phyloP scores from a whole-genome alignment of 2,329 filamentous ascomycete species.

The Diaporthe amygdali region DNA sequence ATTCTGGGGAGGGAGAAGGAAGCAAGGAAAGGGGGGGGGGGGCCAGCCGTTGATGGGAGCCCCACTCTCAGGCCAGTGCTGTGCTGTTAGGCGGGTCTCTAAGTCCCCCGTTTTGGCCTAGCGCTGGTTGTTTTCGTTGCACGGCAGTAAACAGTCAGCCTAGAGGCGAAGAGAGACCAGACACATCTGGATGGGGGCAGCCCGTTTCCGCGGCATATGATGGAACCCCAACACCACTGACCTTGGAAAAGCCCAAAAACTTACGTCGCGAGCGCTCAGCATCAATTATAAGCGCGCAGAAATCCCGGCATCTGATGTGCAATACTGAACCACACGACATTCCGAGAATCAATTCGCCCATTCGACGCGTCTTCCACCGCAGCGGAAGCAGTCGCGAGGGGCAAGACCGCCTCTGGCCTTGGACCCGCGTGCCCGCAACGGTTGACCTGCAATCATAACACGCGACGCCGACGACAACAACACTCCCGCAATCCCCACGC shows the following conservation, averaged over 20 bases:
- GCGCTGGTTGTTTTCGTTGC: neutral
- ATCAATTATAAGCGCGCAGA: slow-evolving; percentile 25
- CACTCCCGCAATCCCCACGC: neutral
- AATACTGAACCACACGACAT: neutral
- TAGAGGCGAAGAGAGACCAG: neutral
- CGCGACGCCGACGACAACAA: slow-evolving; percentile 14
- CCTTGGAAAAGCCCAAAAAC: slow-evolving; percentile 8
- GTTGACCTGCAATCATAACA: slow-evolving; percentile 1
- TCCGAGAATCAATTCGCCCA: neutral
- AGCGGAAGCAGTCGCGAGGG: slow-evolving; percentile 21
- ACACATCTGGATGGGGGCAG: slow-evolving; percentile 11
- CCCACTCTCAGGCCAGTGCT: neutral
- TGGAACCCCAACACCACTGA: neutral
- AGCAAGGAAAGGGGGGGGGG: too few species aligned
- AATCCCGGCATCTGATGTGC: slow-evolving; percentile 10
- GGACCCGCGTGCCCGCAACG: slow-evolving; percentile 2
- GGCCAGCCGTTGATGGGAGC: too few species aligned
- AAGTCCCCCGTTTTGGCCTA: slow-evolving; percentile 9
- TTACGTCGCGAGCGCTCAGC: slow-evolving; percentile 17
- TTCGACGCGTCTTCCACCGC: slow-evolving; percentile 22
- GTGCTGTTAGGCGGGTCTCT: neutral
- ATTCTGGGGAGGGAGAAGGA: neutral
- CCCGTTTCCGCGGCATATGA: slow-evolving; percentile 21
- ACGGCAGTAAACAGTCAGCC: slow-evolving; percentile 20
- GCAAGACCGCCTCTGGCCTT: slow-evolving; percentile 3